A percentile compares a stretch with the other conserved stretches of the same genome.
Conservation (phyloP, 208 protist species). For the Wallacemonas sp. region DNA sequence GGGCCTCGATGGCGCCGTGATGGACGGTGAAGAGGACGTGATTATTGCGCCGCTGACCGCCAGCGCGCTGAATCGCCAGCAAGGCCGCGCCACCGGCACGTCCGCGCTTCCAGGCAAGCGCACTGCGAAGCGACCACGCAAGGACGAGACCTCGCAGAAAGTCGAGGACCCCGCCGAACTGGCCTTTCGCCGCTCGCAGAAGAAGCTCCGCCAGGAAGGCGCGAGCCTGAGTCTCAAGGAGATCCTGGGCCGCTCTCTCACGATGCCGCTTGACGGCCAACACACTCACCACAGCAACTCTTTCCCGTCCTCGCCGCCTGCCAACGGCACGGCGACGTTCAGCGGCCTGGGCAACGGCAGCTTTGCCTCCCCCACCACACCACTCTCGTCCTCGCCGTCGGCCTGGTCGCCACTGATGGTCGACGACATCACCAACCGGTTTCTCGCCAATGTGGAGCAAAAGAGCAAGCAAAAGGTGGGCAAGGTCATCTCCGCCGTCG, state of each 20-base stretch:
- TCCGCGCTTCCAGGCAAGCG: background rate
- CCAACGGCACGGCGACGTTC: background rate
- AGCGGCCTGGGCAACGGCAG: background rate
- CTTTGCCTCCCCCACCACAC: slow-evolving; percentile 31
- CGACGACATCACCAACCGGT: slow-evolving; percentile 69
- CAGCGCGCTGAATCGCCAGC: background rate
- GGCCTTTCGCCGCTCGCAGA: slow-evolving; percentile 70
- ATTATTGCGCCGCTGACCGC: slow-evolving; percentile 12
- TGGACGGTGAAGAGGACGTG: slow-evolving; percentile 10
- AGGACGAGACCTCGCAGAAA: background rate
- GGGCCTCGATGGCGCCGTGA: too few species aligned
- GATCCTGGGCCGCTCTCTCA: slow-evolving; percentile 39
- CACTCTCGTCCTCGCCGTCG: slow-evolving; percentile 32
- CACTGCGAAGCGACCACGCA: background rate
- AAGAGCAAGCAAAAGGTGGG: slow-evolving; percentile 61
- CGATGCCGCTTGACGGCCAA: slow-evolving; percentile 1
- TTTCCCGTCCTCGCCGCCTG: slow-evolving; percentile 2
- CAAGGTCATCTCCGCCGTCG: slow-evolving; percentile 56
- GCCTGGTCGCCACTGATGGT: slow-evolving; percentile 65
- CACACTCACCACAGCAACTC: slow-evolving; percentile 8
- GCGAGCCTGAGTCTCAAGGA: slow-evolving; percentile 68
- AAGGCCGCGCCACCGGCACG: background rate
- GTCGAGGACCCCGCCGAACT: slow-evolving; percentile 32
- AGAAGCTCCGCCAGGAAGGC: slow-evolving; percentile 64
- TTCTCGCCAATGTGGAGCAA: slow-evolving; percentile 65